phyloP scores from a whole-genome alignment of 176 grass and related monocot genomes.

The Carex cristatella region DNA sequence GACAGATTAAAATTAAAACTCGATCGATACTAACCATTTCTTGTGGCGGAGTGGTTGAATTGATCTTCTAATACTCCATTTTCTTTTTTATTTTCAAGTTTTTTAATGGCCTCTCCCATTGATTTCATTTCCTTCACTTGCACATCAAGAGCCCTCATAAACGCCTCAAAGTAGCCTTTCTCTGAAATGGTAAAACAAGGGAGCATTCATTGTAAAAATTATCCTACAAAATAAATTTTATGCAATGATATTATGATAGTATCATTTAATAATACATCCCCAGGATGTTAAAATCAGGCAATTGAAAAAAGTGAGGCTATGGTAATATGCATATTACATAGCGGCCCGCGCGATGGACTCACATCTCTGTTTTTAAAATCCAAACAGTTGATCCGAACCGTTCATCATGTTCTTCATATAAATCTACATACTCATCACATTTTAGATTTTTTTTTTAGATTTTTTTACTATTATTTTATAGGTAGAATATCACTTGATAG shows the following conservation, averaged over 20 bases:
- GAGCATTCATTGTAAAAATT: background rate
- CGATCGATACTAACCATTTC: constrained; percentile 62
- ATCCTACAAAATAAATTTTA: background rate
- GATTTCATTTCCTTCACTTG: constrained; percentile 80
- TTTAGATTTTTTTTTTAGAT: too few relatives aligned
- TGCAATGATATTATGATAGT: background rate
- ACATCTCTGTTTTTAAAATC: too few relatives aligned
- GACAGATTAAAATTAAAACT: constrained; percentile 9
- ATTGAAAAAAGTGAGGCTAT: background rate
- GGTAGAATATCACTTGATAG: too few relatives aligned
- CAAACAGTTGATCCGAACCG: too few relatives aligned
- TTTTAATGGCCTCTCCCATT: constrained; percentile 57
- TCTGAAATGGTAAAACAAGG: constrained; percentile 33
- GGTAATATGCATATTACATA: too few relatives aligned
- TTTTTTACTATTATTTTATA: too few relatives aligned
- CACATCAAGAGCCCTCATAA: constrained; percentile 58
- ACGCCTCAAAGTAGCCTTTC: constrained; percentile 60
- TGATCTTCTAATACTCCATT: constrained; percentile 39
- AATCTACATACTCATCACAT: too few relatives aligned
- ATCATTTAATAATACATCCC: background rate
- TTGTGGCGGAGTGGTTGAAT: constrained; percentile 34
- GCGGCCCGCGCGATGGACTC: too few relatives aligned
- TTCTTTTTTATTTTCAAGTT: constrained; percentile 39
- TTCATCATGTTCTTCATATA: too few relatives aligned
- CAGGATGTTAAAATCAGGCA: background rate